These are phyloP conservation scores for Trichoderma koningii DNA, from an alignment of 2,329 filamentous ascomycete genomes.

Conservation along the genomic window DNA sequence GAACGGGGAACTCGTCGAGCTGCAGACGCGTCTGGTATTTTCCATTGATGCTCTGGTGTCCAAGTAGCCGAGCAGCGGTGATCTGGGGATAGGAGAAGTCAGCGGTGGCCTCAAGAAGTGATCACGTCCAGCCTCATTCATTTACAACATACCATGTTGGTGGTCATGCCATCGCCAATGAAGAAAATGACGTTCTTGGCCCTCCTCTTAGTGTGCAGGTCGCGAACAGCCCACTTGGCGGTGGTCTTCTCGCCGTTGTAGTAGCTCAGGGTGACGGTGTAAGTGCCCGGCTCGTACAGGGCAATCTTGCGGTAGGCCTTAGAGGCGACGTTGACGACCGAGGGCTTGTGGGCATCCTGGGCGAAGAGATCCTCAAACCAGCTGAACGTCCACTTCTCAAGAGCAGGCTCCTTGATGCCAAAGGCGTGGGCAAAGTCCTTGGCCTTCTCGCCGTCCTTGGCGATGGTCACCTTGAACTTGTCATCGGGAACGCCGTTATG, in stretches of 20 bases:
- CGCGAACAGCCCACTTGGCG: constrained; percentile 76
- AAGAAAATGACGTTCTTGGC: constrained; percentile 86
- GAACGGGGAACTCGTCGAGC: constrained; percentile 81
- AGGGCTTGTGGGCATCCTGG: constrained; percentile 66
- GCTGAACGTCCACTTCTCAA: constrained; percentile 81
- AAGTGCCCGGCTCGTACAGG: constrained; percentile 76
- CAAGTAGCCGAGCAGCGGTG: constrained; percentile 77
- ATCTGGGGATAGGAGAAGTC: constrained; percentile 45
- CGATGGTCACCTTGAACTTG: constrained; percentile 73
- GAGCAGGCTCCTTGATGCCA: constrained; percentile 65
- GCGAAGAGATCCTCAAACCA: constrained; percentile 87
- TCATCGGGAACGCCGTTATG: constrained; percentile 68
- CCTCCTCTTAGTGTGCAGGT: constrained; percentile 67
- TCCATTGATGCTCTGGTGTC: constrained; percentile 80
- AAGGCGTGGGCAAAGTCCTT: constrained; percentile 67
- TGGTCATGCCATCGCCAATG: constrained; percentile 74
- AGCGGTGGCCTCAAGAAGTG: background rate
- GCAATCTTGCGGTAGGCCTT: constrained; percentile 77
- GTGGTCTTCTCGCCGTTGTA: constrained; percentile 70
- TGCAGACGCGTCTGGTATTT: constrained; percentile 76
- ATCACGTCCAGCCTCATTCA: background rate
- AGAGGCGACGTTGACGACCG: constrained; percentile 75
- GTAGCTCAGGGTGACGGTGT: constrained; percentile 74
- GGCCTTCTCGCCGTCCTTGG: constrained; percentile 59
- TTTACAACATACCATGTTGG: constrained; percentile 59